These are phyloP conservation scores for Asclepias syriaca DNA, from an alignment of 257 asterid genomes.

Conservation along the genomic window DNA sequence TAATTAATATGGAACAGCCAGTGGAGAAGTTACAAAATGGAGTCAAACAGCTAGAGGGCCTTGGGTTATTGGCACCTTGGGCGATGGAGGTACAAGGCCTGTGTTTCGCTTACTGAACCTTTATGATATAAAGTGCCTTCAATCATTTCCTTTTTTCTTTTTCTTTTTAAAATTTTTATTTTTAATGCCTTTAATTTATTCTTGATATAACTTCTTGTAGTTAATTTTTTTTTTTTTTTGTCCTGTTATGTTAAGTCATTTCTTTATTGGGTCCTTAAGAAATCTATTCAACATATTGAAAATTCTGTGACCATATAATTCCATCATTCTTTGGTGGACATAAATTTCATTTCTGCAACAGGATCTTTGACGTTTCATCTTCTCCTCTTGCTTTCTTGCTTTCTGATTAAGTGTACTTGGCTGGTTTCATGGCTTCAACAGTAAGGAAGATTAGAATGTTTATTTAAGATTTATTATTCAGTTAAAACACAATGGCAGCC, in stretches of 20 bases:
- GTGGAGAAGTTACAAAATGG: conserved; percentile 11
- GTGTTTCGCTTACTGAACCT: conserved; percentile 13
- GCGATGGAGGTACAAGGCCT: conserved; percentile 24
- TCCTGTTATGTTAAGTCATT: neutral
- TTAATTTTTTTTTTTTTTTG: neutral
- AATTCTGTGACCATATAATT: neutral
- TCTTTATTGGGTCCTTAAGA: neutral
- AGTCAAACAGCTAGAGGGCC: conserved; percentile 10
- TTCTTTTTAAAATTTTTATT: neutral
- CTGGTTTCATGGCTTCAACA: neutral
- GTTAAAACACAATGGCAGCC: neutral
- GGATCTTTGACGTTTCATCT: neutral
- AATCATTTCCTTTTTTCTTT: neutral
- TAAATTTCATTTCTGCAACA: neutral
- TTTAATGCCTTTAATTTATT: neutral
- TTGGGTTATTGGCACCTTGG: conserved; percentile 15
- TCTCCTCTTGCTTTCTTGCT: neutral
- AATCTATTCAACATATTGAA: neutral
- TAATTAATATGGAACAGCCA: neutral
- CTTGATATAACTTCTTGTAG: conserved; percentile 5
- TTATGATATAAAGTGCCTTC: neutral
- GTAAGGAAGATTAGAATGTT: neutral
- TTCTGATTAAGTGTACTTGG: neutral
- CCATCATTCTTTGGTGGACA: conserved; percentile 6
- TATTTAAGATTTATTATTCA: neutral